Evolutionary conservation across 1,284 basidiomycete genomes (phyloP).

Genomic region (Cutaneotrichosporon curvatum): DNA sequence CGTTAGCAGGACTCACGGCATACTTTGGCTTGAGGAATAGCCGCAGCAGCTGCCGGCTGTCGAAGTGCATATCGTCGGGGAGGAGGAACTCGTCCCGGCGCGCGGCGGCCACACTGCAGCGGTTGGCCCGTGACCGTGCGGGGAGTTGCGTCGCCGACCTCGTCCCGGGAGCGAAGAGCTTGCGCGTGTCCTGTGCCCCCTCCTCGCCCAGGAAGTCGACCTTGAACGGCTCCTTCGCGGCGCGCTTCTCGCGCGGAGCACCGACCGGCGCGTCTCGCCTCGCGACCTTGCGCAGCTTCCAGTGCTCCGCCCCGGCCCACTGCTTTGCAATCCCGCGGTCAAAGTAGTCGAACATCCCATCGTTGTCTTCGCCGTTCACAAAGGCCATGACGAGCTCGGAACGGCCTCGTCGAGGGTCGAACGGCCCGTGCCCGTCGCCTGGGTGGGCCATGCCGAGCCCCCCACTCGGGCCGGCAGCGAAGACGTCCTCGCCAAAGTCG

Average conservation of each 20-base stretch:
- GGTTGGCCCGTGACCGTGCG: conserved; percentile 46
- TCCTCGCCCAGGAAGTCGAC: conserved; percentile 69
- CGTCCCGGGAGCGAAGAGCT: conserved; percentile 72
- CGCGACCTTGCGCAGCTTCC: conserved; percentile 77
- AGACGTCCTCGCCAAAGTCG: conserved; percentile 47
- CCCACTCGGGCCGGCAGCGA: conserved; percentile 22
- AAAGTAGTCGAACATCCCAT: conserved; percentile 84
- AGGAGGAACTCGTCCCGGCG: conserved; percentile 65
- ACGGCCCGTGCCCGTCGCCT: conserved; percentile 53
- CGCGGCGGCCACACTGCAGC: conserved; percentile 42
- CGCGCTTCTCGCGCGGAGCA: conserved; percentile 48
- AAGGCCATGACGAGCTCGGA: conserved; percentile 79
- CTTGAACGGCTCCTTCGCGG: conserved; percentile 77
- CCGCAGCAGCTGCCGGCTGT: conserved; percentile 76
- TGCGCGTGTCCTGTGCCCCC: conserved; percentile 53
- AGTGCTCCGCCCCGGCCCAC: conserved; percentile 98
- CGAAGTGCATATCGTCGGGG: conserved; percentile 97
- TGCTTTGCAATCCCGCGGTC: conserved; percentile 84
- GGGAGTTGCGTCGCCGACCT: conserved; percentile 62
- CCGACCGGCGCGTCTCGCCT: conserved; percentile 52
- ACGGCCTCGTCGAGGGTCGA: conserved; percentile 66
- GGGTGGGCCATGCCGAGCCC: conserved; percentile 46
- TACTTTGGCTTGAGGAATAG: conserved; percentile 95
- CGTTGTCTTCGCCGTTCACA: conserved; percentile 53
- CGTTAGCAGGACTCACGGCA: conserved; percentile 53